Evolutionary conservation across 2,329 filamentous ascomycete genomes (phyloP), one percentile per base, ranked within the genome.

Genomic region (Diaporthe sp.): DNA sequence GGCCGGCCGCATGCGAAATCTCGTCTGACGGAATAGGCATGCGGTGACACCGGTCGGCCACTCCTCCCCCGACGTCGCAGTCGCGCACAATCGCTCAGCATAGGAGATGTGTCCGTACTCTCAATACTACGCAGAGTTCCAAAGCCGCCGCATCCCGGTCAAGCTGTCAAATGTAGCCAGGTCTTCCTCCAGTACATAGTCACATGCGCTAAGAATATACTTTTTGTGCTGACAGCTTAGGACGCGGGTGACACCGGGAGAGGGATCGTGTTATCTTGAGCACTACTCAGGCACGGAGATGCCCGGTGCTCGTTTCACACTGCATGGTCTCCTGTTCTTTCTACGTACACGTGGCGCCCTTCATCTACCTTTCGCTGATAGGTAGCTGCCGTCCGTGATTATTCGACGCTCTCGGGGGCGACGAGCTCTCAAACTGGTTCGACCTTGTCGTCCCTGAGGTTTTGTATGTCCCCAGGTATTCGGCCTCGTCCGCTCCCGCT

Each of bases 51-150:
- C 61, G 60, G 40, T 47, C 42, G 19, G 42, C 22, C 42, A 35
- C 30, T 66, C 19, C 42, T 66, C 28, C 61, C 42, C 45, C 19
- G 61, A 67, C 61, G 61, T 67, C 42, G 45, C 42, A 67, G 61
- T 17, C 61, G 33, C 61, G 42, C 61, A 66, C 28, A 40, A 50
- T 66, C 28, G 25, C 61, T 30, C 40, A n/a, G 42, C 40, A 50
- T 12, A 8, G 40, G n/a, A 45, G 15, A 22, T 28, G 38, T 13
- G 28, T 30, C 40, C 60, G 28, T 35, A 42, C 28, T 47, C 28
- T 47, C 28, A 8, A 25, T 55, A n/a, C 42, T 33, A 30, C 42
- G 10, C 40, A 45, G 10, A 17, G 19, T 22, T 10, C 28, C 9
- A 33, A 13, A 35, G 22, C 3, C 35, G n/a, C 57, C 35, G 35